phyloP scores from a whole-genome alignment of 106 monocot species.

The Gastrodia elata region DNA sequence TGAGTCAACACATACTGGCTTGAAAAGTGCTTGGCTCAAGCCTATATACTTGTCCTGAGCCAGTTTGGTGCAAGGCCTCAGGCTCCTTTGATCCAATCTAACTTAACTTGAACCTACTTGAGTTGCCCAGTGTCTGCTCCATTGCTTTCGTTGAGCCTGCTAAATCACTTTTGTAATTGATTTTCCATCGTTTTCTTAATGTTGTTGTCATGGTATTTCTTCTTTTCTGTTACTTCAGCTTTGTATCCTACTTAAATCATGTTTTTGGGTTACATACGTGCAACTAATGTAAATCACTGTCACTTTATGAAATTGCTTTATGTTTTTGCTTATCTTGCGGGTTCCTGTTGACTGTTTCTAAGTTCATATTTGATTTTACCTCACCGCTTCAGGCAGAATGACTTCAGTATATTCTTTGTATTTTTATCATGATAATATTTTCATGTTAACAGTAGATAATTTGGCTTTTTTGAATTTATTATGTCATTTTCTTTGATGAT shows the following conservation, averaged over 20 bases:
- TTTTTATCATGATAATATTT: neutral
- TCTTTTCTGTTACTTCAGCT: neutral
- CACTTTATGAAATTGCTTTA: neutral
- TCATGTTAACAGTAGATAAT: neutral
- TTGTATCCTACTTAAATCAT: neutral
- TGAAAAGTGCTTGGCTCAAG: neutral
- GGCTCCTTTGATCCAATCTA: neutral
- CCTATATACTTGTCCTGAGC: neutral
- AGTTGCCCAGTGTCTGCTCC: neutral
- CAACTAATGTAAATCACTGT: neutral
- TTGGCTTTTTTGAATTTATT: slow-evolving; percentile 1
- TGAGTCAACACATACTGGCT: neutral
- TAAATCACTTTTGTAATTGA: neutral
- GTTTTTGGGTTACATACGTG: neutral
- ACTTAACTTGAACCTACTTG: neutral
- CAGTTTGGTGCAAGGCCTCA: neutral
- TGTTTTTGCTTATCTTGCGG: neutral
- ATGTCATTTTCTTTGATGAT: slow-evolving; percentile 13
- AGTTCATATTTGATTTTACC: neutral
- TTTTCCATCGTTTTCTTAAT: no score
- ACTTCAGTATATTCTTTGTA: neutral
- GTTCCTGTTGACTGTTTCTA: neutral
- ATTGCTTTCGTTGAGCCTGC: neutral
- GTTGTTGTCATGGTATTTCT: neutral
- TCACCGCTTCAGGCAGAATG: neutral